phyloP scores from a whole-genome alignment of 2,329 filamentous ascomycete species.

The Fusarium tricinctum region DNA sequence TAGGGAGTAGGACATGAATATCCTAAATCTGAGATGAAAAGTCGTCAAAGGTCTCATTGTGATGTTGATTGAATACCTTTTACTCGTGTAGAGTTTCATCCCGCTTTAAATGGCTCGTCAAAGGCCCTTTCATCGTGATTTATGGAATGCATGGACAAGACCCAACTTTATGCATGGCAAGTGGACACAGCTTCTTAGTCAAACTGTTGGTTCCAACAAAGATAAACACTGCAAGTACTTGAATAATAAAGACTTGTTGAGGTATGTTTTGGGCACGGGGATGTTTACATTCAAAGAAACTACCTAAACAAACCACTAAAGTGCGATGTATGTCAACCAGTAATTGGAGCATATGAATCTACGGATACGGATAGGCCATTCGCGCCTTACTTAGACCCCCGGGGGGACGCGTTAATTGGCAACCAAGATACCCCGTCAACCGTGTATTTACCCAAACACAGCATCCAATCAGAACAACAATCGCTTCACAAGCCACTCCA shows the following conservation, averaged over 20 bases:
- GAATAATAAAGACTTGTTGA: neutral
- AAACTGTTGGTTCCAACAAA: slow-evolving; percentile 4
- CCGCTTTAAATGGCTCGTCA: neutral
- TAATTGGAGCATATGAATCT: no score
- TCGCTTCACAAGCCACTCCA: slow-evolving; percentile 29
- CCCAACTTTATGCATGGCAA: slow-evolving; percentile 38
- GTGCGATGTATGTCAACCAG: slow-evolving; percentile 3
- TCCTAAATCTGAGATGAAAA: neutral
- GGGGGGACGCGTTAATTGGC: slow-evolving; percentile 43
- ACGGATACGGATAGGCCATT: neutral
- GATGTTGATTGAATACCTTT: neutral
- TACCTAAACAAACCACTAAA: slow-evolving; percentile 11
- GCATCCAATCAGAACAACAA: slow-evolving; percentile 33
- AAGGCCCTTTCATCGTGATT: slow-evolving; percentile 5
- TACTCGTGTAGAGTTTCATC: neutral
- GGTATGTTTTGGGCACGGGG: neutral
- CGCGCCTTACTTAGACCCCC: slow-evolving; percentile 10
- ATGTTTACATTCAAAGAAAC: slow-evolving; percentile 19
- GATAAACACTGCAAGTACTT: neutral
- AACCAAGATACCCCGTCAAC: slow-evolving; percentile 31
- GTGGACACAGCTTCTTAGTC: neutral
- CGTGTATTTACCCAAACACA: slow-evolving; percentile 30
- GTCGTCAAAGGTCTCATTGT: neutral
- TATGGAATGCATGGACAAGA: slow-evolving; percentile 25
- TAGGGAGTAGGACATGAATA: neutral